Evolutionary conservation across 495 filamentous ascomycete genomes (phyloP).

Genomic region (Aspergillus avenaceus): DNA sequence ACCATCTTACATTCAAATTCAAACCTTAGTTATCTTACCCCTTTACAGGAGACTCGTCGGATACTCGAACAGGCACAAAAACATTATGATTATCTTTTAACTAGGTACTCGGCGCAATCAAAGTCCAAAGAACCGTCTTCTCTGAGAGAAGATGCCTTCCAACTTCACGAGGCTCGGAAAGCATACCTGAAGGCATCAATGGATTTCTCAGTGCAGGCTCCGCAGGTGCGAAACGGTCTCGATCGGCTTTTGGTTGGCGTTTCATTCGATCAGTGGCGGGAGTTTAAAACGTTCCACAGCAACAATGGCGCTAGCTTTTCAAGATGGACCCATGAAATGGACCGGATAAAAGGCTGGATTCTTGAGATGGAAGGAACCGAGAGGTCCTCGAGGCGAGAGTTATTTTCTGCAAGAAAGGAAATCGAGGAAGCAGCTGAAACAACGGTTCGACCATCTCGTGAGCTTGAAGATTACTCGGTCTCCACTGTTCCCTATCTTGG

Average conservation of each 20-base stretch:
- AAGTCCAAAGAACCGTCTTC: slow-evolving; percentile 92
- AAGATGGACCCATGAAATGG: slow-evolving; percentile 72
- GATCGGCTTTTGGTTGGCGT: slow-evolving; percentile 82
- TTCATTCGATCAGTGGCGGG: slow-evolving; percentile 80
- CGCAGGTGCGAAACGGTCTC: slow-evolving; percentile 72
- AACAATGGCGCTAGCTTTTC: slow-evolving; percentile 51
- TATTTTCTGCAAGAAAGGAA: slow-evolving; percentile 71
- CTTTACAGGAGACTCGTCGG: slow-evolving; percentile 66
- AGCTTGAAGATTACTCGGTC: slow-evolving; percentile 87
- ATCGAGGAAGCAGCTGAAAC: slow-evolving; percentile 75
- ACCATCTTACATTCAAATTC: background rate
- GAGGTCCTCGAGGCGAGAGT: slow-evolving; percentile 69
- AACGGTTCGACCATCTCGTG: slow-evolving; percentile 73
- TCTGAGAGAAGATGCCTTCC: slow-evolving; percentile 90
- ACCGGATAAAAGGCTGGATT: slow-evolving; percentile 85
- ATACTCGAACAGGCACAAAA: slow-evolving; percentile 76
- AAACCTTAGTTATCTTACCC: slow-evolving; percentile 23
- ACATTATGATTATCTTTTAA: slow-evolving; percentile 71
- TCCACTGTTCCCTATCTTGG: slow-evolving; percentile 84
- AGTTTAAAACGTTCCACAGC: slow-evolving; percentile 67
- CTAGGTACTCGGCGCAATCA: slow-evolving; percentile 75
- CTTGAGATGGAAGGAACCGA: slow-evolving; percentile 88
- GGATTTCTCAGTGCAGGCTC: slow-evolving; percentile 86
- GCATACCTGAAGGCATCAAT: slow-evolving; percentile 86
- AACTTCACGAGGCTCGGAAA: slow-evolving; percentile 90